These are phyloP conservation scores for Verticillium longisporum DNA, from an alignment of 2,329 filamentous ascomycete species.

Conservation along the genomic window DNA sequence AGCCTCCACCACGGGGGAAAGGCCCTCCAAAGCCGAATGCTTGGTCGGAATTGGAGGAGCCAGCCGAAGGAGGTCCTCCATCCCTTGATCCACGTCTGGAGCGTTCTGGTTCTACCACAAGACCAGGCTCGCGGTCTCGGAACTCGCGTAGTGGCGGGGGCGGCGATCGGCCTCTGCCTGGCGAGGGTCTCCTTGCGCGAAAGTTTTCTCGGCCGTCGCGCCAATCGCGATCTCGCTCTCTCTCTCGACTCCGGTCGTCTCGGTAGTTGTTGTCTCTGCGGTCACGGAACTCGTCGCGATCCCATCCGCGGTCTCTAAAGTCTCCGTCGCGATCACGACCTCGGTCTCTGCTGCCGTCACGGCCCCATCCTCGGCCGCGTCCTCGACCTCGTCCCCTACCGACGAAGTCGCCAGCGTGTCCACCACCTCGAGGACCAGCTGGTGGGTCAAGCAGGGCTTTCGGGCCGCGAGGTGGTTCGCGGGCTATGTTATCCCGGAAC, in stretches of 20 bases:
- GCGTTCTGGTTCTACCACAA: constrained; percentile 60
- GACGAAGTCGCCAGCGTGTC: constrained; percentile 58
- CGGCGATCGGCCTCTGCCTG: constrained; percentile 57
- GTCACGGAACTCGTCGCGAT: constrained; percentile 23
- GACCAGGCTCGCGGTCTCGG: constrained; percentile 47
- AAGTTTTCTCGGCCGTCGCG: constrained; percentile 37
- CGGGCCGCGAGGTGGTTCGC: constrained; percentile 75
- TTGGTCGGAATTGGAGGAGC: constrained; percentile 63
- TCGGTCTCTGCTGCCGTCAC: constrained; percentile 56
- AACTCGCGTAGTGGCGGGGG: constrained; percentile 54
- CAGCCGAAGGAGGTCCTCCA: constrained; percentile 60
- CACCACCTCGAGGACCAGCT: constrained; percentile 61
- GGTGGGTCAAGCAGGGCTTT: constrained; percentile 68
- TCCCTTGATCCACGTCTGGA: constrained; percentile 65
- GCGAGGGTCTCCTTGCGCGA: constrained; percentile 54
- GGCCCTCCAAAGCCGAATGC: constrained; percentile 35
- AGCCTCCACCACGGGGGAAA: constrained; percentile 47
- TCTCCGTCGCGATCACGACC: constrained; percentile 54
- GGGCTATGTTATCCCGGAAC: constrained; percentile 36
- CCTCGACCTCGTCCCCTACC: constrained; percentile 45
- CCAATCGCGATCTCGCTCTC: constrained; percentile 48
- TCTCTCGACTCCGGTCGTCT: constrained; percentile 53
- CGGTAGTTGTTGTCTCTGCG: constrained; percentile 36
- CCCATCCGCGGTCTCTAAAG: constrained; percentile 40
- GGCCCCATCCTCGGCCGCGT: constrained; percentile 47